These are phyloP conservation scores for Mycosarcoma maydis DNA, from an alignment of 1,284 basidiomycete species.

Conservation along the genomic window DNA sequence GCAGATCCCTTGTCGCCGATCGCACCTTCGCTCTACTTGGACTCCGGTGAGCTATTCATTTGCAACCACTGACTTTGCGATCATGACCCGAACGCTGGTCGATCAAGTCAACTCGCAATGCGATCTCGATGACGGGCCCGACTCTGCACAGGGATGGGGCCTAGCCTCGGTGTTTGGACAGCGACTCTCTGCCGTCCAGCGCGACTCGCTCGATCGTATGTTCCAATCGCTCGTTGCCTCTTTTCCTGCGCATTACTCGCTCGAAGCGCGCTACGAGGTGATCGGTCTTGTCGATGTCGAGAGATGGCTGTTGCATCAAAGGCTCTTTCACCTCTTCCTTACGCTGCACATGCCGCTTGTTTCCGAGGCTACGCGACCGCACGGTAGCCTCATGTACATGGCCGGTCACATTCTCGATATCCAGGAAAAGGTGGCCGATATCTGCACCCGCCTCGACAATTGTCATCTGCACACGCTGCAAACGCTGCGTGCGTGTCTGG, in stretches of 20 bases:
- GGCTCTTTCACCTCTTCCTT: slow-evolving; percentile 31
- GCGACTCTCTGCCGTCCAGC: slow-evolving; percentile 17
- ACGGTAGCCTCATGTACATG: slow-evolving; percentile 44
- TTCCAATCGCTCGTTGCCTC: slow-evolving; percentile 32
- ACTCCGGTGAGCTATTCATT: slow-evolving; percentile 42
- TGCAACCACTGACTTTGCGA: slow-evolving; percentile 28
- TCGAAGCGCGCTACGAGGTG: slow-evolving; percentile 28
- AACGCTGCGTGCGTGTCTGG: slow-evolving; percentile 33
- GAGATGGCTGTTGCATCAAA: slow-evolving; percentile 40
- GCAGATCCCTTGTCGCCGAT: slow-evolving; percentile 14
- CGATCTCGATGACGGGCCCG: slow-evolving; percentile 22
- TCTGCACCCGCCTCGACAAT: slow-evolving; percentile 23
- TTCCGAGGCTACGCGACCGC: slow-evolving; percentile 24
- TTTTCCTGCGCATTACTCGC: slow-evolving; percentile 40
- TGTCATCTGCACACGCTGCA: slow-evolving; percentile 24
- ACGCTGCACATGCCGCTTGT: slow-evolving; percentile 42
- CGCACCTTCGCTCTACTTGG: slow-evolving; percentile 37
- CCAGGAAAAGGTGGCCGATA: slow-evolving; percentile 32
- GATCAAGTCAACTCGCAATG: slow-evolving; percentile 36
- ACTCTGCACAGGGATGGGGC: slow-evolving; percentile 14
- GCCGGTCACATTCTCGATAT: slow-evolving; percentile 39
- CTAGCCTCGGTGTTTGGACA: slow-evolving; percentile 37
- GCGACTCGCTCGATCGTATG: slow-evolving; percentile 31
- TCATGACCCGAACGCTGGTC: slow-evolving; percentile 33
- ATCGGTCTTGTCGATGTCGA: slow-evolving; percentile 28